Conservation (phyloP, 2,329 filamentous ascomycete species). For the Aspergillus sp. region DNA sequence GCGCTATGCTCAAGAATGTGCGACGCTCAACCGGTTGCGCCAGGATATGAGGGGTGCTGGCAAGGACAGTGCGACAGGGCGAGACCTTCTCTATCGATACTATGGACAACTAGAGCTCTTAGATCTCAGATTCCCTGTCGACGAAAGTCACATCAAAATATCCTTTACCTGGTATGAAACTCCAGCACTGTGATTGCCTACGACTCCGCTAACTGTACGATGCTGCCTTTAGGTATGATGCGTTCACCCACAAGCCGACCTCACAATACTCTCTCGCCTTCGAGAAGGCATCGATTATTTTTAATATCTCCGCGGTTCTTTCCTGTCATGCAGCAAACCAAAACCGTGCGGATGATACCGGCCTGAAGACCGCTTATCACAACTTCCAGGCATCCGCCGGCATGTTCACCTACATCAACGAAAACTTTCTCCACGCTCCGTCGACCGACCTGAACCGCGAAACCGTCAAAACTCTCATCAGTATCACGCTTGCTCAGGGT, state of each 20-base stretch:
- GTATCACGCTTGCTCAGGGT: slow-evolving; percentile 89
- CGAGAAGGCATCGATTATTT: slow-evolving; percentile 98
- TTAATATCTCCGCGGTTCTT: slow-evolving; percentile 96
- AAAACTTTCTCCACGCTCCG: slow-evolving; percentile 96
- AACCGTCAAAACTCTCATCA: slow-evolving; percentile 91
- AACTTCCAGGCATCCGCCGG: slow-evolving; percentile 97
- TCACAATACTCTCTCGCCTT: slow-evolving; percentile 95
- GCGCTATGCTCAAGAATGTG: slow-evolving; percentile 92
- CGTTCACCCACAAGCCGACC: slow-evolving; percentile 98
- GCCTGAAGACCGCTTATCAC: slow-evolving; percentile 94
- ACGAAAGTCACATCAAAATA: slow-evolving; percentile 99
- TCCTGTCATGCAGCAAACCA: slow-evolving; percentile 95
- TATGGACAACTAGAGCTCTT: slow-evolving; percentile 95
- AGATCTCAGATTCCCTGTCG: slow-evolving; percentile 91
- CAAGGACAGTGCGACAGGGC: slow-evolving; percentile 89
- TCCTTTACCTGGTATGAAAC: slow-evolving; percentile 83
- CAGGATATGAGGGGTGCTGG: slow-evolving; percentile 98
- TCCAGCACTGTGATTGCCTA: slow-evolving; percentile 13
- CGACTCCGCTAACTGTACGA: slow-evolving; percentile 5
- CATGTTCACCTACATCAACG: slow-evolving; percentile 99
- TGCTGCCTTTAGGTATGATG: slow-evolving; percentile 73
- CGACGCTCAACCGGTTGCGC: slow-evolving; percentile 85
- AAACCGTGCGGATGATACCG: slow-evolving; percentile 85
- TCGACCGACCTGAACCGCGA: slow-evolving; percentile 94
- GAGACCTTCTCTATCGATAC: slow-evolving; percentile 93